These are phyloP conservation scores for Turritis glabra DNA, from an alignment of 345 rosid species.

Conservation along the genomic window DNA sequence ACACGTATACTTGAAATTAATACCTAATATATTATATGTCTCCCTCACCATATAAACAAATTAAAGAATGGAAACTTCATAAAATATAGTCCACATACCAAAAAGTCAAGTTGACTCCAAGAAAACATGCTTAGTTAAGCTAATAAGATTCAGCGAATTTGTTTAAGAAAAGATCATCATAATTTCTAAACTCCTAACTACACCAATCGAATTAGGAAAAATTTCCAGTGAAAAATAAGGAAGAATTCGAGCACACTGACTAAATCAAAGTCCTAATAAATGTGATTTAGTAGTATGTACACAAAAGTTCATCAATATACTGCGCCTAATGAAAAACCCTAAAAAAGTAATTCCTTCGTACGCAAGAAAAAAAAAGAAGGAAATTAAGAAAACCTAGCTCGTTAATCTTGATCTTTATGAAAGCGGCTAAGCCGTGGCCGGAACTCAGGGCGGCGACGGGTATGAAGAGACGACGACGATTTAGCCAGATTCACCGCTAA, in stretches of 20 bases:
- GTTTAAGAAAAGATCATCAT: neutral
- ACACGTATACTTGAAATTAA: no score
- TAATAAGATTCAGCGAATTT: neutral
- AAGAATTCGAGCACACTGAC: neutral
- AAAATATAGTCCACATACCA: neutral
- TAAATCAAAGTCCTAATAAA: neutral
- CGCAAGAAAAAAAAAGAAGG: constrained; percentile 21
- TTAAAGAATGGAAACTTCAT: neutral
- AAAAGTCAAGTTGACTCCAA: neutral
- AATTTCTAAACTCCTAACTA: neutral
- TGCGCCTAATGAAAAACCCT: constrained; percentile 12
- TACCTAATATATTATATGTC: no score
- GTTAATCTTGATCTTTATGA: constrained; percentile 46
- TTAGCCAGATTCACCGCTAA: constrained; percentile 51
- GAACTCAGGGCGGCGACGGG: constrained; percentile 54
- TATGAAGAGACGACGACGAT: constrained; percentile 56
- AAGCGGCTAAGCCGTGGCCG: constrained; percentile 78
- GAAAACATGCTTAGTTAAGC: neutral
- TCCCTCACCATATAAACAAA: neutral
- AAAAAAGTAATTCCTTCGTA: constrained; percentile 9
- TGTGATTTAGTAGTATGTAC: constrained; percentile 2
- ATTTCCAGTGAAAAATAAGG: neutral
- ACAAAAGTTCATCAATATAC: neutral
- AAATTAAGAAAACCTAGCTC: neutral
- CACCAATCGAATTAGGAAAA: neutral